phyloP scores from a whole-genome alignment of 192 early-diverging fungal genomes.

The Umbelopsis sp. region DNA sequence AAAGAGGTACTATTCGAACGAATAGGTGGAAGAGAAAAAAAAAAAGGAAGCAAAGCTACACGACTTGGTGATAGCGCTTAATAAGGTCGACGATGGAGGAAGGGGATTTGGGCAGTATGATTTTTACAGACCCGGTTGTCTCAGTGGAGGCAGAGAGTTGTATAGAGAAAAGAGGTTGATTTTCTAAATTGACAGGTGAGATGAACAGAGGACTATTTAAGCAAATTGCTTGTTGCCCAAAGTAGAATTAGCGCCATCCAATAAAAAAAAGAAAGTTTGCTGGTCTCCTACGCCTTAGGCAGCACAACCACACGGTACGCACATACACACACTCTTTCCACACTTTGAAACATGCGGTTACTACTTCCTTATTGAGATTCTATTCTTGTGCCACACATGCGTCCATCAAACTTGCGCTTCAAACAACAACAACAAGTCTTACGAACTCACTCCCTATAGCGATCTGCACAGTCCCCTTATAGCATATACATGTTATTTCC shows the following conservation, averaged over 20 bases:
- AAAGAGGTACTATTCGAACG: no score
- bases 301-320: not conserved
- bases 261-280: no score
- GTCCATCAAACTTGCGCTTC: not conserved
- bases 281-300: no score
- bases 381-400: constrained; percentile 16
- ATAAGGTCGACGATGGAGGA: not conserved
- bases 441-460: not conserved
- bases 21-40: no score
- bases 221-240: not conserved
- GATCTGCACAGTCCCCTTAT: no score
- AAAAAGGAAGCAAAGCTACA: no score
- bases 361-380: not conserved
- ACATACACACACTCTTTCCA: not conserved
- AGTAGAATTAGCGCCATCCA: not conserved
- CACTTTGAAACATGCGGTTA: constrained; percentile 19
- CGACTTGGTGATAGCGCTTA: no score
- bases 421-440: not conserved
- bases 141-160: not conserved
- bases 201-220: constrained; percentile 5
- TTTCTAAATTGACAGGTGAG: constrained; percentile 9
- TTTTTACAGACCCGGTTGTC: not conserved
- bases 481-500: no score
- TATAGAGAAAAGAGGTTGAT: not conserved
- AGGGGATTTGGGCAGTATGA: not conserved